phyloP scores from a whole-genome alignment of 208 protist species.

The Wallacemonas collosoma region DNA sequence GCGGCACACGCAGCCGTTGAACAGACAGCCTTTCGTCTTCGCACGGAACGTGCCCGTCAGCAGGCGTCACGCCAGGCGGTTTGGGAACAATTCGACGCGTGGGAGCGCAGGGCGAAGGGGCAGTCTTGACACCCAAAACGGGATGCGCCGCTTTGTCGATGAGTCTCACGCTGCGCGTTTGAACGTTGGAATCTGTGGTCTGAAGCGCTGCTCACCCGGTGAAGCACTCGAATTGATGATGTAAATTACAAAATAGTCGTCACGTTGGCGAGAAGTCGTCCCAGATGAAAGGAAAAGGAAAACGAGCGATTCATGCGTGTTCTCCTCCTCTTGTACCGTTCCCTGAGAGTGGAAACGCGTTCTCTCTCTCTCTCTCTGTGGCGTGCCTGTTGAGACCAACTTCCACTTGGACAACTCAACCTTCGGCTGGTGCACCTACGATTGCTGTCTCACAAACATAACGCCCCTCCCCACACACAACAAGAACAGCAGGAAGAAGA shows the following conservation, averaged over 20 bases:
- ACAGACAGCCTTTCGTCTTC: constrained; percentile 32
- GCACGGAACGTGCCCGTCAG: constrained; percentile 21
- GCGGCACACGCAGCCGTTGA: constrained; percentile 42
- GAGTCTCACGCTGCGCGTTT: neutral
- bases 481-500: neutral
- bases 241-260: too few relatives aligned
- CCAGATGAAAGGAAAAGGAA: too few relatives aligned
- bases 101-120: constrained; percentile 43
- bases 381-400: too few relatives aligned
- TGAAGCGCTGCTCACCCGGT: neutral
- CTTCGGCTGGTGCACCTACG: too few relatives aligned
- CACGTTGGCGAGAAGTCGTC: too few relatives aligned
- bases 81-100: constrained; percentile 73
- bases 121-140: neutral
- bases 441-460: too few relatives aligned
- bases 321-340: neutral
- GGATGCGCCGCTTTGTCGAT: neutral
- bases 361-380: constrained; percentile 49
- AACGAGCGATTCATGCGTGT: neutral
- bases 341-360: neutral
- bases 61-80: constrained; percentile 19
- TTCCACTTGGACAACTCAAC: too few relatives aligned
- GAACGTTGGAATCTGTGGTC: neutral
- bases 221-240: too few relatives aligned
- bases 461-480: neutral